Conservation (phyloP, 208 protist genomes). For the Blechomonas ayalai region DNA sequence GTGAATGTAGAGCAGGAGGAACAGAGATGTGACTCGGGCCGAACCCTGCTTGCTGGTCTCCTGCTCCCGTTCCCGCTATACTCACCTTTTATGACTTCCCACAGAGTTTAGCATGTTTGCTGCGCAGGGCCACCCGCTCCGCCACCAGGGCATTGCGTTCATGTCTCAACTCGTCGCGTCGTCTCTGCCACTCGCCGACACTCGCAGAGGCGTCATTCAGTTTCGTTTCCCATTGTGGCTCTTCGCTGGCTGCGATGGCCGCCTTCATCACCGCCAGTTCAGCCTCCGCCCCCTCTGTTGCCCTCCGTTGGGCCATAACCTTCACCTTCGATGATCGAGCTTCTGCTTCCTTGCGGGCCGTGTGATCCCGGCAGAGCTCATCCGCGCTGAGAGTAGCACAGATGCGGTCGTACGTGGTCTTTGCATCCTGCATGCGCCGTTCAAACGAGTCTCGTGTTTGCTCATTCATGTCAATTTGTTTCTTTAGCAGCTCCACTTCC, state of each 20-base stretch:
- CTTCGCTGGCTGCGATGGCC: slow-evolving; percentile 27
- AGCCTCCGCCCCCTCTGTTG: slow-evolving; percentile 7
- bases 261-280: slow-evolving; percentile 33
- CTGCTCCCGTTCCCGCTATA: slow-evolving; percentile 1
- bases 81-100: not conserved
- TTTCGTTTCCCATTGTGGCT: slow-evolving; percentile 10
- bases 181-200: slow-evolving; percentile 1
- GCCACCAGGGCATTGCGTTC: too few species aligned
- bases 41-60: not conserved
- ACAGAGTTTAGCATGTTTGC: not conserved
- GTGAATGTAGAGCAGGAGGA: slow-evolving; percentile 6
- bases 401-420: slow-evolving; percentile 8
- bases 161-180: slow-evolving; percentile 7
- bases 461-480: too few species aligned
- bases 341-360: slow-evolving; percentile 11
- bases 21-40: not conserved
- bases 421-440: slow-evolving; percentile 5
- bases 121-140: too few species aligned
- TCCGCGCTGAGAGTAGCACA: slow-evolving; percentile 23
- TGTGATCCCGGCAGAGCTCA: slow-evolving; percentile 15
- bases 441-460: slow-evolving; percentile 9
- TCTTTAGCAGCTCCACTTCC: slow-evolving; percentile 12
- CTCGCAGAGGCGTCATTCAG: slow-evolving; percentile 4
- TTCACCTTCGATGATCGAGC: slow-evolving; percentile 2
- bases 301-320: slow-evolving; percentile 10